phyloP scores from a whole-genome alignment of 306 rosid species.

The Dalbergia cochinchinensis region DNA sequence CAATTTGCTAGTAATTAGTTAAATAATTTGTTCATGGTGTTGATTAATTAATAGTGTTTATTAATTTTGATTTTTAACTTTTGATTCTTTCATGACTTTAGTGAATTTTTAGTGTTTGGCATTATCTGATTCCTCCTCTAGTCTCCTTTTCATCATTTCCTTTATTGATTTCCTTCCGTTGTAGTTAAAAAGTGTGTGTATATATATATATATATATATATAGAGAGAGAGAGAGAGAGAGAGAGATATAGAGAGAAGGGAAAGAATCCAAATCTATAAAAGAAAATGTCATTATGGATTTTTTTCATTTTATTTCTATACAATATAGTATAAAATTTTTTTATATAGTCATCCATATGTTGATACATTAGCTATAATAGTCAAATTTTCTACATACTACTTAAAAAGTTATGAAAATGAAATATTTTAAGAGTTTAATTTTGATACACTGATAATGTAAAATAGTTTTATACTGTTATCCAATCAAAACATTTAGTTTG shows the following conservation, averaged over 20 bases:
- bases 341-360: too few relatives aligned
- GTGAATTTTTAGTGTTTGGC: neutral
- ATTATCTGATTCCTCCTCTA: neutral
- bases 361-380: too few relatives aligned
- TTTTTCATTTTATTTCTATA: too few relatives aligned
- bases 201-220: too few relatives aligned
- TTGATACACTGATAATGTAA: too few relatives aligned
- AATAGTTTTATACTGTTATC: too few relatives aligned
- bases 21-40: neutral
- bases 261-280: slow-evolving; percentile 28
- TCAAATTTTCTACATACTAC: too few relatives aligned
- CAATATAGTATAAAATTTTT: too few relatives aligned
- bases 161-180: slow-evolving; percentile 10
- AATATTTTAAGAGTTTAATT: too few relatives aligned
- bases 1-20: neutral
- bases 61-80: slow-evolving; percentile 10
- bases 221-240: neutral
- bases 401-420: too few relatives aligned
- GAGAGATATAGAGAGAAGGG: neutral
- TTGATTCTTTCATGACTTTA: slow-evolving; percentile 31
- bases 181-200: neutral
- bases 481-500: too few relatives aligned
- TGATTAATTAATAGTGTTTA: neutral
- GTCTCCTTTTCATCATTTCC: slow-evolving; percentile 13
- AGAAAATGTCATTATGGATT: neutral